Evolutionary conservation across 2,329 filamentous ascomycete species (phyloP).

Genomic region (Hypomyces perniciosus): DNA sequence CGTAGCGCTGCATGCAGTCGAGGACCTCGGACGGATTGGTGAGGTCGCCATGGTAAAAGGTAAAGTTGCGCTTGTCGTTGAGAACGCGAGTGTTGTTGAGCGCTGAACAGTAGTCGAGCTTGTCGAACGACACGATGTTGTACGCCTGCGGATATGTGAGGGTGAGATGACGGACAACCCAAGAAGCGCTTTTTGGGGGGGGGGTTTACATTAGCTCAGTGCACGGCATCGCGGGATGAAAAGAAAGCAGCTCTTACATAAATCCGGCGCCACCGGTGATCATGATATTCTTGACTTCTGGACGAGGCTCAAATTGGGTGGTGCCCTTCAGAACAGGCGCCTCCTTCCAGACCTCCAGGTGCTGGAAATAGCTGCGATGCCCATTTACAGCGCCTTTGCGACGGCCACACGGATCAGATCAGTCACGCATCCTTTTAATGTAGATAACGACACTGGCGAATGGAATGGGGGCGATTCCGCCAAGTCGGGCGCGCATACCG

Average conservation of each 20-base stretch:
- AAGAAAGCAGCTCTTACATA: constrained; percentile 57
- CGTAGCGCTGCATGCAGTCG: constrained; percentile 62
- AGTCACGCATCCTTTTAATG: neutral
- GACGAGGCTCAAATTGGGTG: constrained; percentile 62
- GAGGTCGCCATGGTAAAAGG: constrained; percentile 74
- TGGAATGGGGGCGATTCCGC: neutral
- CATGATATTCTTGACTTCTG: constrained; percentile 72
- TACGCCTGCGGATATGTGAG: constrained; percentile 68
- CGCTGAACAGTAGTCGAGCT: constrained; percentile 76
- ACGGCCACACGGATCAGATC: constrained; percentile 5
- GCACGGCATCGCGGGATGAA: neutral
- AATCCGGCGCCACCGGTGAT: constrained; percentile 80
- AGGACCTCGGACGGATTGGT: constrained; percentile 65
- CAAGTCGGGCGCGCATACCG: constrained; percentile 11
- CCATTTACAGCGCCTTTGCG: constrained; percentile 20
- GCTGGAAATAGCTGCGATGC: constrained; percentile 43
- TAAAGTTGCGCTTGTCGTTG: constrained; percentile 64
- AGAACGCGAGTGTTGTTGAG: constrained; percentile 72
- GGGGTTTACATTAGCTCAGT: neutral
- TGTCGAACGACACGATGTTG: constrained; percentile 78
- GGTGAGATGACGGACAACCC: constrained; percentile 73
- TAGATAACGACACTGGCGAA: neutral
- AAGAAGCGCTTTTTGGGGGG: constrained; percentile 58
- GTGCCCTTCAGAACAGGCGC: constrained; percentile 64
- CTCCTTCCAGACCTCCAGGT: constrained; percentile 63